phyloP scores from a whole-genome alignment of 31 red algal genomes.

The Endocladia muricata region DNA sequence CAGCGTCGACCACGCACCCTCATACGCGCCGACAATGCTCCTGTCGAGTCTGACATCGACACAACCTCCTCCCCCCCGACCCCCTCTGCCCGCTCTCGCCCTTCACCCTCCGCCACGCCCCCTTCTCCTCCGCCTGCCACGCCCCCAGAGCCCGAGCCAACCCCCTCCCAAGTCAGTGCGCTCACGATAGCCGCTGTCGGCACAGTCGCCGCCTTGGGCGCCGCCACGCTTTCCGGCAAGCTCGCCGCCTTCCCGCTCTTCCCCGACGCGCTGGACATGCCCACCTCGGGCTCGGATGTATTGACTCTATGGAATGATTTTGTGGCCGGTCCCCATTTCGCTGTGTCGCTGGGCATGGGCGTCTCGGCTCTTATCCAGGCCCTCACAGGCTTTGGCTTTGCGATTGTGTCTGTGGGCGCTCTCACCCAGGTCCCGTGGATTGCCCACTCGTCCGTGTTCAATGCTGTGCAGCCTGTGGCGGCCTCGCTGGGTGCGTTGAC shows the following conservation, averaged over 20 bases:
- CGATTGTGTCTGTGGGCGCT: conserved; percentile 71
- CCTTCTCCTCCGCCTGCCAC: conserved; percentile 3
- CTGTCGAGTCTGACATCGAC: too few species aligned
- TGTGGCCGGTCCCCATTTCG: conserved; percentile 49
- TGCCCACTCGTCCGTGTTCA: conserved; percentile 68
- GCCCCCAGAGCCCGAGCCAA: conserved; percentile 7
- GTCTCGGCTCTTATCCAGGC: conserved; percentile 71
- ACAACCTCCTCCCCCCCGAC: conserved; percentile 7
- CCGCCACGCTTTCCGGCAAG: neutral
- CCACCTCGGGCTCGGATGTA: neutral
- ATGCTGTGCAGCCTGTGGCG: conserved; percentile 76
- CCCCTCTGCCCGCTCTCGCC: neutral
- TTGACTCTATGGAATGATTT: conserved; percentile 14
- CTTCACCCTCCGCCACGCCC: neutral
- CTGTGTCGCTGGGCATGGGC: conserved; percentile 58
- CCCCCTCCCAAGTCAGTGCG: neutral
- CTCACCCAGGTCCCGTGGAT: conserved; percentile 85
- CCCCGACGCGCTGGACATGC: conserved; percentile 7
- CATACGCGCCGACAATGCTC: neutral
- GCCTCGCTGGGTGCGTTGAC: conserved; percentile 56
- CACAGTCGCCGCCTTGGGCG: neutral
- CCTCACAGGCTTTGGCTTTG: conserved; percentile 87
- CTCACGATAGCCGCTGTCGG: conserved; percentile 9
- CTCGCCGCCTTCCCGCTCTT: neutral
- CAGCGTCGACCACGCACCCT: neutral